phyloP scores from a whole-genome alignment of 768 basidiomycete genomes.

The Tylopilus rubrobrunneus region DNA sequence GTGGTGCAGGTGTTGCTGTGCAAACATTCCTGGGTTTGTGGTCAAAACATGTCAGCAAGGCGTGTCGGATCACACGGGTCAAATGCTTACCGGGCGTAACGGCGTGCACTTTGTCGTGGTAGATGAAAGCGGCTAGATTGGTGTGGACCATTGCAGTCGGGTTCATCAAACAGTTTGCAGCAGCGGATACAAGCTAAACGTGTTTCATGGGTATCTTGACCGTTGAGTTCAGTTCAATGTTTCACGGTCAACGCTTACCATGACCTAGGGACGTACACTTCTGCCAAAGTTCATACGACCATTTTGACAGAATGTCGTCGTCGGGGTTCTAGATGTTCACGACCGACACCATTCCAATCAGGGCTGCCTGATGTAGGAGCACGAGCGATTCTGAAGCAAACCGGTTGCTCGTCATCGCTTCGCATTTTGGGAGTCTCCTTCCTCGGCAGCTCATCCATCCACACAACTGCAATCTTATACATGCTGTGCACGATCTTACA shows the following conservation, averaged over 20 bases:
- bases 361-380: background rate
- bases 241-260: no score
- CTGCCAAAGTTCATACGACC: no score
- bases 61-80: background rate
- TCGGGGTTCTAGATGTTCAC: no score
- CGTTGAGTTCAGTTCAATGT: background rate
- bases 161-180: background rate
- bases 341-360: background rate
- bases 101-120: background rate
- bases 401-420: background rate
- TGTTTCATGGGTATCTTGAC: background rate
- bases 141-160: background rate
- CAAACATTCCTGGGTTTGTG: no score
- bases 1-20: no score
- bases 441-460: conserved; percentile 3
- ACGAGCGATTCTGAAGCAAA: conserved; percentile 1
- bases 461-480: background rate
- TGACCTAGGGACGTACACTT: no score
- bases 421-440: background rate
- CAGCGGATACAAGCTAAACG: background rate
- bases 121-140: background rate
- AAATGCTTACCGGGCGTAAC: background rate
- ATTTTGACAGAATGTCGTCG: background rate
- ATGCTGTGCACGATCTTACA: background rate
- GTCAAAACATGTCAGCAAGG: no score